Conservation (phyloP, 108 stramenopile genomes). For the Schizochytrium sp. region DNA sequence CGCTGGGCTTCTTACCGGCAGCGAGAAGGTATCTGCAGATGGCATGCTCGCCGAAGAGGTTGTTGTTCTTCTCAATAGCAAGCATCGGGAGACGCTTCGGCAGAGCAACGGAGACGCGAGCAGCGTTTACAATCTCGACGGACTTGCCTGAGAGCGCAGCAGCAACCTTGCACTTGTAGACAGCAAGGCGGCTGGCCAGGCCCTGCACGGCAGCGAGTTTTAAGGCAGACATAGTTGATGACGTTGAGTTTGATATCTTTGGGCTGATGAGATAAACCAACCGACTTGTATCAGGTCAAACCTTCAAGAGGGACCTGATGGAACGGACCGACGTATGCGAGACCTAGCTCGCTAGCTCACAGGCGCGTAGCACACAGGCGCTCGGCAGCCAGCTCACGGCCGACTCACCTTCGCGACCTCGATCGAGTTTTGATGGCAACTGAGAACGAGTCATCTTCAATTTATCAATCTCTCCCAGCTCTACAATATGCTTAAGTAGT, state of each 20-base stretch:
- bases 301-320: too few species aligned
- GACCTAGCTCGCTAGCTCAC: too few species aligned
- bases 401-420: too few species aligned
- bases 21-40: constrained; percentile 24
- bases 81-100: constrained; percentile 1
- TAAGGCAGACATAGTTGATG: background rate
- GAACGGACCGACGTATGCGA: too few species aligned
- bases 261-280: too few species aligned
- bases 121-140: constrained; percentile 28
- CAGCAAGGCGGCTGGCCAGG: constrained; percentile 9
- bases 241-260: background rate
- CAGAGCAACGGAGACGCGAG: background rate
- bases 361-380: too few species aligned
- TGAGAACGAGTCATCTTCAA: too few species aligned
- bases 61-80: background rate
- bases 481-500: too few species aligned
- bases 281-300: too few species aligned
- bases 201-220: background rate
- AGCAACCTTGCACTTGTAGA: constrained; percentile 59
- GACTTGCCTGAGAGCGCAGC: constrained; percentile 17
- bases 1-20: background rate
- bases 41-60: constrained; percentile 43
- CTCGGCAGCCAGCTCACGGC: too few species aligned
- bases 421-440: too few species aligned
- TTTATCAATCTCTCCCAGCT: too few species aligned